A percentile compares a stretch with the other conserved stretches of the same genome.
These are phyloP conservation scores for Aphelidium insulamus DNA, from an alignment of 371 early-diverging fungal genomes.

Conservation along the genomic window DNA sequence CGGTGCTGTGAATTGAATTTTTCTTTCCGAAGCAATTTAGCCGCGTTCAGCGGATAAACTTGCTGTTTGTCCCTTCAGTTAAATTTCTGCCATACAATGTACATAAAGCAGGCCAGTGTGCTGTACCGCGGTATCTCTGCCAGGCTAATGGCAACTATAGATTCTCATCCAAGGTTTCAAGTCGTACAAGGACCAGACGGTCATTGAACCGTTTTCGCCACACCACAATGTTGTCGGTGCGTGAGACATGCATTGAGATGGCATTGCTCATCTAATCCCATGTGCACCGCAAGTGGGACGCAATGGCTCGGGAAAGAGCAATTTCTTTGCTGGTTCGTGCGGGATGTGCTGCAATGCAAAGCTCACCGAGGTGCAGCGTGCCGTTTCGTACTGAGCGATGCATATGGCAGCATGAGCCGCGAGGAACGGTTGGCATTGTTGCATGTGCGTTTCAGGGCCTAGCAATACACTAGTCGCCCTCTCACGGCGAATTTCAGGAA, in stretches of 20 bases:
- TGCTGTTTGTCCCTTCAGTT: too few relatives aligned
- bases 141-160: too few relatives aligned
- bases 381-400: conserved; percentile 88
- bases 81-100: too few relatives aligned
- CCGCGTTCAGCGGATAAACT: too few relatives aligned
- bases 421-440: conserved; percentile 85
- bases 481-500: conserved; percentile 34
- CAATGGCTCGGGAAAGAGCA: conserved; percentile 98
- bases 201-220: conserved; percentile 74
- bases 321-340: conserved; percentile 70
- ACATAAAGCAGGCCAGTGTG: too few relatives aligned
- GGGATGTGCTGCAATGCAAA: not conserved
- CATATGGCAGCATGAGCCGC: conserved; percentile 66
- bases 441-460: conserved; percentile 46
- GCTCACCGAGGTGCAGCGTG: conserved; percentile 38
- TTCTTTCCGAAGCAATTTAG: conserved; percentile 1
- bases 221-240: conserved; percentile 86
- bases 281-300: conserved; percentile 55
- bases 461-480: too few relatives aligned
- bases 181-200: conserved; percentile 87
- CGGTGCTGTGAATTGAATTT: too few relatives aligned
- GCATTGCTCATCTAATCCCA: too few relatives aligned
- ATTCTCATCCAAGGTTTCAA: conserved; percentile 95
- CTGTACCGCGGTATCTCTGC: too few relatives aligned
- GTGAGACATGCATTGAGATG: too few relatives aligned